phyloP scores from a whole-genome alignment of 768 basidiomycete genomes.

The Collybia sp. region DNA sequence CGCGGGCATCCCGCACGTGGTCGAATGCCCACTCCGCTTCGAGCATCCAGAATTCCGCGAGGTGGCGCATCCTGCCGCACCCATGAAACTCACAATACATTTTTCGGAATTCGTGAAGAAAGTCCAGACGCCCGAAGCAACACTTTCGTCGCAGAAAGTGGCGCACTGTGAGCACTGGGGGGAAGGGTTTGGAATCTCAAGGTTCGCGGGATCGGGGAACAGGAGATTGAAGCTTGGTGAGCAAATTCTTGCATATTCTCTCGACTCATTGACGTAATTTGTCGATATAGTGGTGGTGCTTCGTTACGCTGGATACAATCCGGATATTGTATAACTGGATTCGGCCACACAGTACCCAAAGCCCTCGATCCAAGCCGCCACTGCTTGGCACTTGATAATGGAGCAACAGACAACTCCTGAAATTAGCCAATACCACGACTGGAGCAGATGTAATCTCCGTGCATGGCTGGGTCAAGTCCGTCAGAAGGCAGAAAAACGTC shows the following conservation, averaged over 20 bases:
- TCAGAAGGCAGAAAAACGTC: slow-evolving; percentile 84
- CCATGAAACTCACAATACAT: slow-evolving; percentile 49
- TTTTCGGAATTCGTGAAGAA: slow-evolving; percentile 41
- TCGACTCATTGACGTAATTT: slow-evolving; percentile 5
- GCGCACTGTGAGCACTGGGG: slow-evolving; percentile 57
- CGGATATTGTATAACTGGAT: neutral
- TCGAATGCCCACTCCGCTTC: slow-evolving; percentile 85
- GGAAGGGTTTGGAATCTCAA: slow-evolving; percentile 51
- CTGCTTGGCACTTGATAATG: too few species aligned
- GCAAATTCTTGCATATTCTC: slow-evolving; percentile 12
- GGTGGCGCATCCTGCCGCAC: slow-evolving; percentile 77
- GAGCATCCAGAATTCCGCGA: slow-evolving; percentile 99
- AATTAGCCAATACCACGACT: neutral
- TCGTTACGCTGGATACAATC: slow-evolving; percentile 33
- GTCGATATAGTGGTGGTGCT: slow-evolving; percentile 61
- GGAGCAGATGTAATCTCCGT: slow-evolving; percentile 32
- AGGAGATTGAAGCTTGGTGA: slow-evolving; percentile 66
- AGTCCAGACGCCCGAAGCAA: slow-evolving; percentile 16
- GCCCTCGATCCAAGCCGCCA: slow-evolving; percentile 1
- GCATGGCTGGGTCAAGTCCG: slow-evolving; percentile 83
- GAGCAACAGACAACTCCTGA: slow-evolving; percentile 10
- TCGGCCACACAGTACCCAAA: neutral
- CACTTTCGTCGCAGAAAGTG: slow-evolving; percentile 3
- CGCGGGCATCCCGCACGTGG: slow-evolving; percentile 20
- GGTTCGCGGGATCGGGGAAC: slow-evolving; percentile 41